Evolutionary conservation across 495 filamentous ascomycete species (phyloP), one percentile per base, ranked within the genome.

Genomic region (Pyrenula massariospora): DNA sequence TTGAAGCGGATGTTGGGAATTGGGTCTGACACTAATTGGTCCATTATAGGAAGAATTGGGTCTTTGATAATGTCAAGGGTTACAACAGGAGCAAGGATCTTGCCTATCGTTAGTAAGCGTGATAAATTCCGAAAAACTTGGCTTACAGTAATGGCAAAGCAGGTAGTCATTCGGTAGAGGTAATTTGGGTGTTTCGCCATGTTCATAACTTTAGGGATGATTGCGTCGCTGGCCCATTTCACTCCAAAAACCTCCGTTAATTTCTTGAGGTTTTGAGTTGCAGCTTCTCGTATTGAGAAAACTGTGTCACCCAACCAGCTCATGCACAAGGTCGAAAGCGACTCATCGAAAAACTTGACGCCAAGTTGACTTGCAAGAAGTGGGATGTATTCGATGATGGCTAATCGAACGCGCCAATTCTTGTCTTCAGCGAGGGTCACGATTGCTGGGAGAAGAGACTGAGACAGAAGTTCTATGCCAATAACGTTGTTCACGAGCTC

Each of bases 1-100:
- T 98, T 98, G 80, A 98, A 98, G 54, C 93, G 89, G 67, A 98
- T 98, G 70, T 98, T 98, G 54, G 93, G 93, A 65, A 98, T 98
- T 24, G 91, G 89, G 66, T 98, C 93, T 15, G 79, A 77, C 24
- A 95, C 87, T 24, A 98, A 84, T 71, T 91, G 85, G 65, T 96
- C 89, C 70, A 98, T 79, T 80, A 97, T 97, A 36, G 94, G 92
- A 10, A 98, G 82, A 63, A 98, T 93, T 20, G 87, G 92, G 66
- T 85, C 86, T 66, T 91, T 86, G 65, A 97, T 93, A 56, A 95
- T 89, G 52, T 89, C 86, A 55, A 97, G 75, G 62, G 86, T 91
- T 62, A 97, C 89, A 59, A 92, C 94, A 24, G 89, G 85, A 36
- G 94, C 87, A 54, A 98, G 85, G 23, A 93, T 98, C 94, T 97